A percentile compares a stretch with the other conserved stretches of the same genome.
Conservation (phyloP, 441 rosid species). For the Viola pubescens region DNA sequence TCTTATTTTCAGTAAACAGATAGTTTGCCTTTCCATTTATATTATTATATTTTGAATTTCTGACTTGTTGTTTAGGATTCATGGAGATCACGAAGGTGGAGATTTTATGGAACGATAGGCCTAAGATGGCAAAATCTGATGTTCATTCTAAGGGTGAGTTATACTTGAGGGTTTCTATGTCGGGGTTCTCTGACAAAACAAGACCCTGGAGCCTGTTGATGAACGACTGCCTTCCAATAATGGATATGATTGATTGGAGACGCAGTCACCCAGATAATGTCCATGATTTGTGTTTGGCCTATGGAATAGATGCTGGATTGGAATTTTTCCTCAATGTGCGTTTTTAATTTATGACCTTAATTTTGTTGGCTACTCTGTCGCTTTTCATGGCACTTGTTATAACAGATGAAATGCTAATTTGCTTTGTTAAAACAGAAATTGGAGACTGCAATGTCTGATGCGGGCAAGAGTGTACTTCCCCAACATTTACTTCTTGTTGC, state of each 20-base stretch:
- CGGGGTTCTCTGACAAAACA: conserved; percentile 33
- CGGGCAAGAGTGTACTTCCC: conserved; percentile 63
- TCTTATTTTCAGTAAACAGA: neutral
- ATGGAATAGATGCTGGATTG: conserved; percentile 78
- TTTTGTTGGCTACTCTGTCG: neutral
- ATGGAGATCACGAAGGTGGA: conserved; percentile 69
- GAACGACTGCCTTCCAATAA: conserved; percentile 56
- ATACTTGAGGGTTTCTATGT: conserved; percentile 65
- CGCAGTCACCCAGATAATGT: conserved; percentile 92
- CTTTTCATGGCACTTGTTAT: neutral
- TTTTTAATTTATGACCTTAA: conserved; percentile 18
- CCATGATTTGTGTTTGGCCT: conserved; percentile 57
- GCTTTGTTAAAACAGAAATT: conserved; percentile 43
- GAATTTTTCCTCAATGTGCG: conserved; percentile 67
- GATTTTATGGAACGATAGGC: conserved; percentile 65
- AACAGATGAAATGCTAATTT: conserved; percentile 1
- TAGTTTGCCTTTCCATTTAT: conserved; percentile 3
- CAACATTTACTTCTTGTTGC: conserved; percentile 74
- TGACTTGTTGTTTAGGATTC: conserved; percentile 44
- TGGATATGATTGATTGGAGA: conserved; percentile 81
- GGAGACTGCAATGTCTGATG: conserved; percentile 75
- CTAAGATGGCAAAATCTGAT: conserved; percentile 32
- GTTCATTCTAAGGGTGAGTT: conserved; percentile 51
- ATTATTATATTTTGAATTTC: conserved; percentile 14
- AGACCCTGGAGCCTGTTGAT: conserved; percentile 61